Percentiles rank a stretch among this genome's conserved stretches.
These are phyloP conservation scores for Irpex lacteus DNA, from an alignment of 1,284 basidiomycete genomes.

Conservation along the genomic window DNA sequence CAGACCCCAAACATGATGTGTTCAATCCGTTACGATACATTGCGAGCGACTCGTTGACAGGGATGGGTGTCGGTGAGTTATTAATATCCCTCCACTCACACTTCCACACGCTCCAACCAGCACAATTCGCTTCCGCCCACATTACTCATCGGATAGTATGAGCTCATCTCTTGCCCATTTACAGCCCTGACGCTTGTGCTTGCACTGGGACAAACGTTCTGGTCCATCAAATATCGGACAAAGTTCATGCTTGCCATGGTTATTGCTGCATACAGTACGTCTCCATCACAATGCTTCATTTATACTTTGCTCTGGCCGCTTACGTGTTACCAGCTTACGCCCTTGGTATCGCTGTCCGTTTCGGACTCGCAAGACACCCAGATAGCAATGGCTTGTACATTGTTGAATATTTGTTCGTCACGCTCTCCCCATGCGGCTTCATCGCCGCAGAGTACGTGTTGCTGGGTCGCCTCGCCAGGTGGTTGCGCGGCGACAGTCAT, in stretches of 20 bases:
- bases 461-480: slow-evolving; percentile 53
- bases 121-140: too few relatives aligned
- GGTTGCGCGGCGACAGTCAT: slow-evolving; percentile 48
- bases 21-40: slow-evolving; percentile 59
- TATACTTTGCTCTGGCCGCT: slow-evolving; percentile 16
- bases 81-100: not conserved
- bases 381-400: slow-evolving; percentile 43
- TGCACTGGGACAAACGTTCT: slow-evolving; percentile 46
- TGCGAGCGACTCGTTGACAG: slow-evolving; percentile 50
- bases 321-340: slow-evolving; percentile 32
- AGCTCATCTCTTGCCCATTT: not conserved
- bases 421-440: slow-evolving; percentile 77
- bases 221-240: slow-evolving; percentile 45
- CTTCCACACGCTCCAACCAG: not conserved
- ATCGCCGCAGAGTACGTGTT: slow-evolving; percentile 72
- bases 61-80: slow-evolving; percentile 44
- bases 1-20: slow-evolving; percentile 48
- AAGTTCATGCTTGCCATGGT: slow-evolving; percentile 62
- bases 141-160: not conserved
- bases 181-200: slow-evolving; percentile 45
- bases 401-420: slow-evolving; percentile 85
- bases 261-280: slow-evolving; percentile 56
- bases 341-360: slow-evolving; percentile 49
- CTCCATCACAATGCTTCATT: not conserved
- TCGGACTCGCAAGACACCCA: slow-evolving; percentile 40